Percentiles rank a stretch among this genome's conserved stretches.
These are phyloP conservation scores for Zygoascus flipseniorum DNA, from an alignment of 805 yeast species.

Conservation along the genomic window DNA sequence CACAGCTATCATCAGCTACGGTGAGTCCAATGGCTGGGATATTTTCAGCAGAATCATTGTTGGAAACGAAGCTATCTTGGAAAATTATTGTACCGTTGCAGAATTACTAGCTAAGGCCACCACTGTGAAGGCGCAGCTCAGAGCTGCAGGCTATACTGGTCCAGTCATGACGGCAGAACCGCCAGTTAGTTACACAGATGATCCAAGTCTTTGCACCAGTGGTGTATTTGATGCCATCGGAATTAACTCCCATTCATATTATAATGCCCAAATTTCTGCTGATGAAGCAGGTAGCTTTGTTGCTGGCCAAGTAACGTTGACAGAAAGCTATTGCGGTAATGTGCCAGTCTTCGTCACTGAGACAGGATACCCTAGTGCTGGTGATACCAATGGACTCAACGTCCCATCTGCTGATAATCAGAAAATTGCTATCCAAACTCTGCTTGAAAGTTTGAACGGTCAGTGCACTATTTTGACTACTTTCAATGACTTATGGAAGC, in stretches of 20 bases:
- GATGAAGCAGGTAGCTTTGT: conserved; percentile 64
- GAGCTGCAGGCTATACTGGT: conserved; percentile 69
- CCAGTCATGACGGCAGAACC: conserved; percentile 81
- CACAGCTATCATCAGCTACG: conserved; percentile 41
- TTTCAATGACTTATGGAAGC: conserved; percentile 82
- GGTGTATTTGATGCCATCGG: conserved; percentile 77
- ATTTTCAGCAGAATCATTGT: conserved; percentile 69
- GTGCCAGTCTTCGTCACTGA: conserved; percentile 58
- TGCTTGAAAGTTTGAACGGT: conserved; percentile 46
- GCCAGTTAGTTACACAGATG: conserved; percentile 56
- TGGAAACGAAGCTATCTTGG: conserved; percentile 80
- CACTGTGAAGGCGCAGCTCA: conserved; percentile 50
- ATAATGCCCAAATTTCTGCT: conserved; percentile 56
- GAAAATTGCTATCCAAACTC: conserved; percentile 52
- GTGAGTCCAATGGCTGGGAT: conserved; percentile 54
- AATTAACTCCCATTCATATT: conserved; percentile 78
- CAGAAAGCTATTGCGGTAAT: conserved; percentile 44
- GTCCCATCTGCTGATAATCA: conserved; percentile 69
- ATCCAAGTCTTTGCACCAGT: conserved; percentile 59
- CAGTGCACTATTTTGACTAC: conserved; percentile 63
- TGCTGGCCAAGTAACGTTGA: conserved; percentile 49
- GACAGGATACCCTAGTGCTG: conserved; percentile 83
- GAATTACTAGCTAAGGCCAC: conserved; percentile 60
- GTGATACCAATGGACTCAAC: conserved; percentile 62
- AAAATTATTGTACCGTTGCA: conserved; percentile 49